Percentiles rank a stretch among this genome's conserved stretches.
These are phyloP conservation scores for Tremellales sp. DNA, from an alignment of 1,284 basidiomycete genomes.

Conservation along the genomic window DNA sequence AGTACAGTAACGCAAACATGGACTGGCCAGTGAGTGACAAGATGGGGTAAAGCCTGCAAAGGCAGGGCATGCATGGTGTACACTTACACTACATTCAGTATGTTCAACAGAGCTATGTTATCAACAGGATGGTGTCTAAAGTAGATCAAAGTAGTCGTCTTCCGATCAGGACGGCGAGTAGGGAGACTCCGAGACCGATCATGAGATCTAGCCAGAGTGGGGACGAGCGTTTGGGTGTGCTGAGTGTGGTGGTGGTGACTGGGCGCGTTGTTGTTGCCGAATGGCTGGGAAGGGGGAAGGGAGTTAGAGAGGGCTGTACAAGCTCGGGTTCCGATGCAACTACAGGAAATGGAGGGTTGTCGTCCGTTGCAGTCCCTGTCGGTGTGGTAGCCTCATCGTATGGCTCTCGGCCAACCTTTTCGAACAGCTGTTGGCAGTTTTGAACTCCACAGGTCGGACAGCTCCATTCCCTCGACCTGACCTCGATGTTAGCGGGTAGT, in stretches of 20 bases:
- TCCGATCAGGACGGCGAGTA: conserved; percentile 10
- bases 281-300: neutral
- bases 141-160: conserved; percentile 1
- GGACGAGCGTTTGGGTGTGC: neutral
- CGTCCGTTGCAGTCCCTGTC: too few species aligned
- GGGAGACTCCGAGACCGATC: conserved; percentile 10
- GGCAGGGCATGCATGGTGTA: too few species aligned
- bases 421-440: conserved; percentile 64
- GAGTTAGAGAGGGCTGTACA: neutral
- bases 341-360: neutral
- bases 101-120: neutral
- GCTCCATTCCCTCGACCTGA: conserved; percentile 73
- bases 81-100: neutral
- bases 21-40: too few species aligned
- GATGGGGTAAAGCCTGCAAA: too few species aligned
- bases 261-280: conserved; percentile 5
- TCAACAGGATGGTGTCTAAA: neutral
- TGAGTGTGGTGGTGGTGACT: neutral
- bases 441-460: conserved; percentile 69
- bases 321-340: neutral
- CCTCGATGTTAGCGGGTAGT: conserved; percentile 15
- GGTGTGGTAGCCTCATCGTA: too few species aligned
- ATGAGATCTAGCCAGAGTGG: conserved; percentile 19
- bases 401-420: too few species aligned
- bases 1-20: too few species aligned